Percentiles rank a stretch among this genome's conserved stretches.
Conservation (phyloP, 2,329 filamentous ascomycete species). For the Fusarium sp. region DNA sequence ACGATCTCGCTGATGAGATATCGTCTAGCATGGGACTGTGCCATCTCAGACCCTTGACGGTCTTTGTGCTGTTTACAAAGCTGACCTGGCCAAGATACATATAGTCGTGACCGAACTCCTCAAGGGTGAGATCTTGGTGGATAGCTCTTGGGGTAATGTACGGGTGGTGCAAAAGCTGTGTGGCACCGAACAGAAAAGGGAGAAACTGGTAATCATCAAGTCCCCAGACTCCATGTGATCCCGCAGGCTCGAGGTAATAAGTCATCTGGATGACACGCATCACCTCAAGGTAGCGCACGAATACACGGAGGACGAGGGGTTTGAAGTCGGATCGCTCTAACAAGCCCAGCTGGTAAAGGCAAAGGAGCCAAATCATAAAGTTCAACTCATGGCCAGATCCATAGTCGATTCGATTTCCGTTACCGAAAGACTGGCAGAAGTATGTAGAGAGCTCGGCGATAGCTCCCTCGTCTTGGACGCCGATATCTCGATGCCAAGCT, state of each 20-base stretch:
- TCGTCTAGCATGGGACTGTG: constrained; percentile 99
- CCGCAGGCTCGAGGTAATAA: constrained; percentile 96
- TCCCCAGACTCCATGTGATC: constrained; percentile 97
- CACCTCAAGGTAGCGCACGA: constrained; percentile 81
- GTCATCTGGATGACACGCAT: constrained; percentile 90
- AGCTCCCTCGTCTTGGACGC: constrained; percentile 61
- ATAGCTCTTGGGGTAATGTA: constrained; percentile 83
- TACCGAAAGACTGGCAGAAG: constrained; percentile 84
- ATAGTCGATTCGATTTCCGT: constrained; percentile 89
- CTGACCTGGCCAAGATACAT: constrained; percentile 92
- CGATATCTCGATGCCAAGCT: constrained; percentile 72
- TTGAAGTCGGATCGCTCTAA: constrained; percentile 74
- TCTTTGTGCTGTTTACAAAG: constrained; percentile 97
- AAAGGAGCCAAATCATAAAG: constrained; percentile 96
- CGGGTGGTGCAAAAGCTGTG: constrained; percentile 85
- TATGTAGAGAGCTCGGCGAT: constrained; percentile 81
- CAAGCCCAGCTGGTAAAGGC: constrained; percentile 80
- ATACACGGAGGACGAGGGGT: constrained; percentile 78
- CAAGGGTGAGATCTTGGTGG: constrained; percentile 86
- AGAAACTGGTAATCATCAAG: constrained; percentile 97
- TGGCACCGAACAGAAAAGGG: constrained; percentile 93
- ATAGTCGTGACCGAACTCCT: constrained; percentile 85
- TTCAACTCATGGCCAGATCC: constrained; percentile 97
- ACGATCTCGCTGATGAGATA: constrained; percentile 88
- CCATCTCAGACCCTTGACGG: constrained; percentile 92